Percentiles rank a stretch among this genome's conserved stretches.
phyloP scores from a whole-genome alignment of 2,329 filamentous ascomycete species.

The Hymenoscyphus repandus region DNA sequence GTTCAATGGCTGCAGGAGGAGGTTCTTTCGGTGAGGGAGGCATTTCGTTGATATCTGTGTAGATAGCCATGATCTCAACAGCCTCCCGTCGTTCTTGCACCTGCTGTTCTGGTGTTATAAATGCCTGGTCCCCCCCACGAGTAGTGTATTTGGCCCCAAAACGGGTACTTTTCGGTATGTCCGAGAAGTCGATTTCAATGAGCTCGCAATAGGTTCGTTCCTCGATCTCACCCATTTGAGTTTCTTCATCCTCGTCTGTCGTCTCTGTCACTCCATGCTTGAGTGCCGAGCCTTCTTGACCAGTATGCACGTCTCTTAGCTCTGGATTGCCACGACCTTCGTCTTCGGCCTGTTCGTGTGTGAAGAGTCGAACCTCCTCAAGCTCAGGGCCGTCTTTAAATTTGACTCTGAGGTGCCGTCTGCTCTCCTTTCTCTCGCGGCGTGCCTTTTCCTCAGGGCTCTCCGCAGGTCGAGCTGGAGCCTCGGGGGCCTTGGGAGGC shows the following conservation, averaged over 20 bases:
- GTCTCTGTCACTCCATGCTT: conserved; percentile 47
- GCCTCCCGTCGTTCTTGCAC: conserved; percentile 52
- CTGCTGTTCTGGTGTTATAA: conserved; percentile 52
- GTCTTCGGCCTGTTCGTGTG: conserved; percentile 67
- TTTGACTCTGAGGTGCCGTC: conserved; percentile 63
- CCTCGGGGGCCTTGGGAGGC: conserved; percentile 26
- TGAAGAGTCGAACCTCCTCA: conserved; percentile 63
- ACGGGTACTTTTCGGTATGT: conserved; percentile 28
- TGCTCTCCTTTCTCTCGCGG: conserved; percentile 66
- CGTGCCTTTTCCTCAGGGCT: conserved; percentile 63
- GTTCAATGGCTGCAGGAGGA: conserved; percentile 10
- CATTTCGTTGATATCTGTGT: conserved; percentile 31
- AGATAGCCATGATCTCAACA: conserved; percentile 50
- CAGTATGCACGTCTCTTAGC: conserved; percentile 66
- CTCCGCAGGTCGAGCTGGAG: conserved; percentile 41
- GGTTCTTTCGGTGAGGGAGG: conserved; percentile 31
- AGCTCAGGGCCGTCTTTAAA: conserved; percentile 66
- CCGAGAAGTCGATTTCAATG: conserved; percentile 39
- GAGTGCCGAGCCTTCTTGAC: conserved; percentile 66
- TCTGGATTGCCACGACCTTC: conserved; percentile 62
- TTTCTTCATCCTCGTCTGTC: conserved; percentile 47
- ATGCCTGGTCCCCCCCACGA: conserved; percentile 45
- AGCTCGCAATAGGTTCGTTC: conserved; percentile 50
- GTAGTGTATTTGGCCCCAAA: conserved; percentile 47
- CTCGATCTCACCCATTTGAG: conserved; percentile 31